Evolutionary conservation across 495 filamentous ascomycete genomes (phyloP).

Genomic region (Penicillium atrosanguineum): DNA sequence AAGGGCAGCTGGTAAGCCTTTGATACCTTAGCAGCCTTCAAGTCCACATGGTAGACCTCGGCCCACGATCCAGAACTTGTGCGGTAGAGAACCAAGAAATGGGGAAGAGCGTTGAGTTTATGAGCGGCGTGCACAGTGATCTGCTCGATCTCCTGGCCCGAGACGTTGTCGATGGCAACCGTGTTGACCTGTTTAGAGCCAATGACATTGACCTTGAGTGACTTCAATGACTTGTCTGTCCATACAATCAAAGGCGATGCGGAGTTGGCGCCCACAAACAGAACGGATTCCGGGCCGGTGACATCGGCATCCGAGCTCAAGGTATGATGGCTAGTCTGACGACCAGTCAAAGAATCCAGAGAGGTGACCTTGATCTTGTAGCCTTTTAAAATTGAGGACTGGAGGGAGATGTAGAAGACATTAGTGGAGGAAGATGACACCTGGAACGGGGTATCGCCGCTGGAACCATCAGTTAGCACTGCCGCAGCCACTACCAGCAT

Average conservation of each 20-base stretch:
- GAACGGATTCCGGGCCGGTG: conserved; percentile 59
- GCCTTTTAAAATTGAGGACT: conserved; percentile 61
- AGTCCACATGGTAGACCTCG: conserved; percentile 80
- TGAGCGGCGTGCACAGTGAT: conserved; percentile 74
- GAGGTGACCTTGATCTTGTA: conserved; percentile 71
- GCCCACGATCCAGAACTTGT: conserved; percentile 71
- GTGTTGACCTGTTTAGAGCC: conserved; percentile 62
- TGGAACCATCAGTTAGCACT: conserved; percentile 27
- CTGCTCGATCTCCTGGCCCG: conserved; percentile 58
- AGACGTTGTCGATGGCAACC: conserved; percentile 49
- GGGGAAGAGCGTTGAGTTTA: conserved; percentile 63
- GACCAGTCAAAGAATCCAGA: conserved; percentile 69
- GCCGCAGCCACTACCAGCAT: conserved; percentile 8
- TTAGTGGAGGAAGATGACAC: conserved; percentile 71
- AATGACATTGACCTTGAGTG: conserved; percentile 76
- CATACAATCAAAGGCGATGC: conserved; percentile 79
- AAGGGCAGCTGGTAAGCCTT: conserved; percentile 76
- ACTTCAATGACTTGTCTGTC: conserved; percentile 66
- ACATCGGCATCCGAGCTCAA: conserved; percentile 75
- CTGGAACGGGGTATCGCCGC: conserved; percentile 71
- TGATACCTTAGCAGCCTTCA: conserved; percentile 58
- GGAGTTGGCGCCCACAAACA: conserved; percentile 81
- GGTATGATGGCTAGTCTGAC: conserved; percentile 59
- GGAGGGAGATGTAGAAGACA: conserved; percentile 74
- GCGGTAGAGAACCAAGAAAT: conserved; percentile 83